Evolutionary conservation across 768 basidiomycete species (phyloP).

Genomic region (Antrodiella citrinella): DNA sequence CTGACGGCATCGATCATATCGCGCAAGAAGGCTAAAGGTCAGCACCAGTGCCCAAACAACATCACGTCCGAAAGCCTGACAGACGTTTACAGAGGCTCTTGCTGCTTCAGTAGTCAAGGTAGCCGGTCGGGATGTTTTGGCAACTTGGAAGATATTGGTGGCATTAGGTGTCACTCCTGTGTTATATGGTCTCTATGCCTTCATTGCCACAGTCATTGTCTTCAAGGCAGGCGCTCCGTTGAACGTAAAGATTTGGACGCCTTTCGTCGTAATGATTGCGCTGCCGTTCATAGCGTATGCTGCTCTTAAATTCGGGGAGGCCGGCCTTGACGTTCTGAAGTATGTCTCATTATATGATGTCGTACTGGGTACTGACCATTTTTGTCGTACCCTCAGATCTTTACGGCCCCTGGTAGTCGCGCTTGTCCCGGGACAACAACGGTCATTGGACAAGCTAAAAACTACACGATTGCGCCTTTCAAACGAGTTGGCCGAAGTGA

Average conservation of each 20-base stretch:
- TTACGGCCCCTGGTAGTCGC: constrained; percentile 84
- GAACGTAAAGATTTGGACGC: constrained; percentile 64
- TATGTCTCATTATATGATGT: constrained; percentile 32
- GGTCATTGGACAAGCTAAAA: constrained; percentile 69
- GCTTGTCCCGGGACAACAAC: constrained; percentile 81
- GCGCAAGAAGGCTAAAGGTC: constrained; percentile 84
- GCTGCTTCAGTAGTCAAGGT: constrained; percentile 94
- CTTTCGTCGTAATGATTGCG: constrained; percentile 62
- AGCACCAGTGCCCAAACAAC: neutral
- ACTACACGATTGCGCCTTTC: constrained; percentile 65
- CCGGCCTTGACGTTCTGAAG: constrained; percentile 96
- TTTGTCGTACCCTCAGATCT: constrained; percentile 46
- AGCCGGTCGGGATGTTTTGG: constrained; percentile 92
- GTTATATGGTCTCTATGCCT: constrained; percentile 76
- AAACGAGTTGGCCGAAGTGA: constrained; percentile 75
- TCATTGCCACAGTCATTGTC: constrained; percentile 67
- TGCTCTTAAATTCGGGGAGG: constrained; percentile 95
- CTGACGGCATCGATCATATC: constrained; percentile 83
- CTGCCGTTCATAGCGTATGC: constrained; percentile 89
- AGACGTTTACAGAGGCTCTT: constrained; percentile 64
- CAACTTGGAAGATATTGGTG: constrained; percentile 95
- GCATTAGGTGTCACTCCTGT: constrained; percentile 87
- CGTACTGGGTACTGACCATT: neutral
- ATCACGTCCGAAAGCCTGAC: neutral
- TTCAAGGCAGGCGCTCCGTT: constrained; percentile 57